phyloP scores from a whole-genome alignment of 306 rosid species.

The Phaseolus lunatus region DNA sequence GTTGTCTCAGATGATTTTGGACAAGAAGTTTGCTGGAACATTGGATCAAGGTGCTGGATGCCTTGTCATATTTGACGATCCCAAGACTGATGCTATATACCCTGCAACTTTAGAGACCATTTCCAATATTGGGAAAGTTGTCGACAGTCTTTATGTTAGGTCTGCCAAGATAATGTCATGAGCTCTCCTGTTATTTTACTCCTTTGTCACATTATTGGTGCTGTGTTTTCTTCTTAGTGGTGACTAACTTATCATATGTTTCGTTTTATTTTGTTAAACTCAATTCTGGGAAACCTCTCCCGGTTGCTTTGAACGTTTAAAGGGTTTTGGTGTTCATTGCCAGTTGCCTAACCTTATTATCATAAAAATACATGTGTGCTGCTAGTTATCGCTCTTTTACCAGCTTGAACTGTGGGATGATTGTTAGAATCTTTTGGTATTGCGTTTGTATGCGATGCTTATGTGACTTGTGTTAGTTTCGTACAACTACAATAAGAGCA shows the following conservation, averaged over 20 bases:
- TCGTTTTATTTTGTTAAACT: slow-evolving; percentile 36
- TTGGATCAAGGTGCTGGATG: slow-evolving; percentile 94
- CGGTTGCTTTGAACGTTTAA: slow-evolving; percentile 6
- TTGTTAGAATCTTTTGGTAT: neutral
- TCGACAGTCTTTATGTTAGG: slow-evolving; percentile 88
- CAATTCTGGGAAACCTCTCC: slow-evolving; percentile 16
- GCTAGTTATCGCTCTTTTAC: neutral
- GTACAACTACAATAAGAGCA: neutral
- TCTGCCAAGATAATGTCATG: slow-evolving; percentile 97
- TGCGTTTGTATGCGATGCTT: neutral
- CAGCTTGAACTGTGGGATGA: neutral
- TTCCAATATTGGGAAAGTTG: slow-evolving; percentile 88
- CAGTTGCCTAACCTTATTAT: neutral
- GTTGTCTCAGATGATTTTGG: slow-evolving; percentile 69
- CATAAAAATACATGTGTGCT: neutral
- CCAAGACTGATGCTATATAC: slow-evolving; percentile 61
- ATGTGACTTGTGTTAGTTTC: neutral
- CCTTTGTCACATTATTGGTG: slow-evolving; percentile 10
- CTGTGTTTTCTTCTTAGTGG: slow-evolving; percentile 36
- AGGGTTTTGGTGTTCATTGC: slow-evolving; percentile 20
- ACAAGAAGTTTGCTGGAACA: slow-evolving; percentile 79
- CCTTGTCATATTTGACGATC: slow-evolving; percentile 65
- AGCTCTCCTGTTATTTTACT: slow-evolving; percentile 42
- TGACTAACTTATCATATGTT: slow-evolving; percentile 40
- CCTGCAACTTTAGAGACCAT: slow-evolving; percentile 84